Base-by-base conservation (phyloP, 164 flowering plant genomes). In the Liquidambar formosana region DNA sequence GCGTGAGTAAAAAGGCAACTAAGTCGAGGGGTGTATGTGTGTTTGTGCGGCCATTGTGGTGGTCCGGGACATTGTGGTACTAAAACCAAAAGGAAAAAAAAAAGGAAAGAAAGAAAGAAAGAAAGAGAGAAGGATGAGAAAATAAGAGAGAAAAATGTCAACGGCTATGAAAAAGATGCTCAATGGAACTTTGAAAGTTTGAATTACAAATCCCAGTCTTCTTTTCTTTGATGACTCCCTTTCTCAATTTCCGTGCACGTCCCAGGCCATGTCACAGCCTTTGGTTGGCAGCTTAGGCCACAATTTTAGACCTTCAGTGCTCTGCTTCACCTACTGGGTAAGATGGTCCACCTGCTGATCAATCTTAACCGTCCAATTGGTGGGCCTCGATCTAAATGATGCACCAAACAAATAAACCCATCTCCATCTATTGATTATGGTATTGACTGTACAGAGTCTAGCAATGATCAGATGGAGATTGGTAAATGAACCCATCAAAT, bases 171-270 rank as follows among this genome's bases (percentile, higher is more conserved):
- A 76, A 76, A 69, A 73, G 81, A 81, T 71, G 75, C 81, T 76
- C 51, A 23, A 63, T 63, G 41, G 13, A 67, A 72, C 75, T 79
- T 71, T 75, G 68, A 68, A 75, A 68, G 64, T 66, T 58, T 62
- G 69, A 71, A 76, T 53, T 49, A 21, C 68, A 62, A 57, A 63
- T 69, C 63, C 69, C 27, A 46, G 54, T 60, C 66, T 58, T 53
- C 54, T 64, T 64, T 67, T 67, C 72, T 49, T 63, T 72, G 51
- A 47, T 54, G 51, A 48, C 22, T 11, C 68, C 44, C 84, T 82
- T 85, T 87, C 82, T 87, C 59, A 85, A 87, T 71, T 87, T 87
- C 83, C 69, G 88, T 89, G 88, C 88, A 73, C 23, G 19, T 66
- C 78, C 79, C 68, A 60, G 2, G 41, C 6, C 41, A 33, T 41